These are phyloP conservation scores for Ophiocordyceps camponoti-rufipedis DNA, from an alignment of 2,329 filamentous ascomycete species.

Conservation along the genomic window DNA sequence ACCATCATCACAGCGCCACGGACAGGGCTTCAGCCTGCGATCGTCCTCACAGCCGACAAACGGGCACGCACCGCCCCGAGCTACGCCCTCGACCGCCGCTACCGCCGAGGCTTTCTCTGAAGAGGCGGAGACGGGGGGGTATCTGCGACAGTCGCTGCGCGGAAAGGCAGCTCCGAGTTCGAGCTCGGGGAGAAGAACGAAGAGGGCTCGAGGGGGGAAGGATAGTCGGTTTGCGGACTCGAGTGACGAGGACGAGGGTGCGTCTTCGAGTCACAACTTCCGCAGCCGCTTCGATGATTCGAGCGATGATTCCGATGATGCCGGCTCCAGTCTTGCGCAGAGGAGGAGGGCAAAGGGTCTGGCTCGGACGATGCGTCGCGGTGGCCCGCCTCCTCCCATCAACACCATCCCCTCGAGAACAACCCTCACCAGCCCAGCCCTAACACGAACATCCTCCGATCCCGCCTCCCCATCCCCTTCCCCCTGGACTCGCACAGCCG, in stretches of 20 bases:
- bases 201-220: constrained; percentile 18
- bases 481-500: neutral
- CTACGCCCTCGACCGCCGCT: too few relatives aligned
- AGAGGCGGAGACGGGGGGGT: constrained; percentile 7
- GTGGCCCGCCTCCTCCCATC: neutral
- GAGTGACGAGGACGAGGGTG: constrained; percentile 35
- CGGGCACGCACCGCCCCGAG: neutral
- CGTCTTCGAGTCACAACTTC: constrained; percentile 4
- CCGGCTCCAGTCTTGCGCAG: neutral
- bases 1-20: neutral
- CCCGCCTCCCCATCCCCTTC: neutral
- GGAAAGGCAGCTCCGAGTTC: constrained; percentile 7
- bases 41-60: constrained; percentile 45
- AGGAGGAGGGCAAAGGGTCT: constrained; percentile 13
- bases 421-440: neutral
- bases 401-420: neutral
- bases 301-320: too few relatives aligned
- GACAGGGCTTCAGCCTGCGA: constrained; percentile 42
- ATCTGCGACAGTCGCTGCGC: constrained; percentile 28
- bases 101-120: too few relatives aligned
- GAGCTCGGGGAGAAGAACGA: constrained; percentile 6
- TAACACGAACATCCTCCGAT: neutral
- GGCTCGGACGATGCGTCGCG: constrained; percentile 13
- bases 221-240: constrained; percentile 36
- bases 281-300: too few relatives aligned